Evolutionary conservation across 768 basidiomycete species (phyloP).

Genomic region (Collybiopsis luxurians): DNA sequence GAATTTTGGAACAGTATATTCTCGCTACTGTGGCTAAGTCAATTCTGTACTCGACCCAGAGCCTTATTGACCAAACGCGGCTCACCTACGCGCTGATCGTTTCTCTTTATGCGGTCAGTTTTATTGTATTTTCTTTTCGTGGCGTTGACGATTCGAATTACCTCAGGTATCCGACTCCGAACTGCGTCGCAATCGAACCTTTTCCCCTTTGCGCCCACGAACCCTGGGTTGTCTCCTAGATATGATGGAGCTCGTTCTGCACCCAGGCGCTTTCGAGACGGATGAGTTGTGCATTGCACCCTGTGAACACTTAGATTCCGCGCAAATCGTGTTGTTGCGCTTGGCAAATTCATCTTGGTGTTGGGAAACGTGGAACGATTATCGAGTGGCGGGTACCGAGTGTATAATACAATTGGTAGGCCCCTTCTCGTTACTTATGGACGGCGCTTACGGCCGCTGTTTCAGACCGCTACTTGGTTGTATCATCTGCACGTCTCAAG

Average conservation of each 20-base stretch:
- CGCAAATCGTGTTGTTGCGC: conserved; percentile 50
- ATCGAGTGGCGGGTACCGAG: conserved; percentile 46
- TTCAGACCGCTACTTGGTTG: conserved; percentile 55
- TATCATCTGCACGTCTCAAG: conserved; percentile 28
- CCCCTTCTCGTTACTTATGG: neutral
- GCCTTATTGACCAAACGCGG: conserved; percentile 25
- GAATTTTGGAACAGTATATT: conserved; percentile 16
- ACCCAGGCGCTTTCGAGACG: conserved; percentile 17
- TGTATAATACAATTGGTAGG: conserved; percentile 48
- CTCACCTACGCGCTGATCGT: conserved; percentile 38
- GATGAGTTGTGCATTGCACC: conserved; percentile 16
- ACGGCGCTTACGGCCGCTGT: neutral
- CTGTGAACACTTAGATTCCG: conserved; percentile 30
- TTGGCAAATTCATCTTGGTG: conserved; percentile 60
- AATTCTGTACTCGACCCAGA: conserved; percentile 13
- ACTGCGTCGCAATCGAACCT: neutral
- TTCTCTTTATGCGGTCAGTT: conserved; percentile 37
- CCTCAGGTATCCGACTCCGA: conserved; percentile 21
- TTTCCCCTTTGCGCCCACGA: conserved; percentile 41
- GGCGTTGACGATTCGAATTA: neutral
- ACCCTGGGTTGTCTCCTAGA: conserved; percentile 41
- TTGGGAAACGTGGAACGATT: conserved; percentile 64
- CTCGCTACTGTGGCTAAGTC: conserved; percentile 12
- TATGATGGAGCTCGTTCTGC: conserved; percentile 40
- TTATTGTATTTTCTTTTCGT: neutral